Evolutionary conservation across 2,329 filamentous ascomycete genomes (phyloP).

Genomic region (Madurella mycetomatis): DNA sequence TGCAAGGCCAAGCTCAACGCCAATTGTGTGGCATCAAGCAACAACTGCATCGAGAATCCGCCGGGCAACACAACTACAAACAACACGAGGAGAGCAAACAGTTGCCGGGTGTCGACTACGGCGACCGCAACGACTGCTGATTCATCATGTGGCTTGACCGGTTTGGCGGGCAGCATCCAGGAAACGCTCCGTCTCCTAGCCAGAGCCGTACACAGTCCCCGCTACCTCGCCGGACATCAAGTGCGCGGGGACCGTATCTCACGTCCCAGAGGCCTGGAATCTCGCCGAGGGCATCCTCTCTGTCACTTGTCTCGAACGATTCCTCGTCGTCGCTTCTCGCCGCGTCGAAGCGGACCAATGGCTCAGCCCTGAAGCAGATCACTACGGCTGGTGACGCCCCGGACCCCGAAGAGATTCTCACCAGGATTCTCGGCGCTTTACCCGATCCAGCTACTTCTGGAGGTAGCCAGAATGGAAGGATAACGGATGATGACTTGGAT

Average conservation of each 20-base stretch:
- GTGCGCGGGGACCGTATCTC: slow-evolving; percentile 63
- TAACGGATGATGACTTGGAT: slow-evolving; percentile 52
- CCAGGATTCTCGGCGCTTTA: slow-evolving; percentile 37
- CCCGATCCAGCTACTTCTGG: slow-evolving; percentile 20
- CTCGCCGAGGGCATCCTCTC: slow-evolving; percentile 68
- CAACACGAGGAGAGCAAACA: neutral
- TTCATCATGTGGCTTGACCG: slow-evolving; percentile 83
- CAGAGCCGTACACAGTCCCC: slow-evolving; percentile 66
- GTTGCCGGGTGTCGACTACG: neutral
- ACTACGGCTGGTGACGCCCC: slow-evolving; percentile 48
- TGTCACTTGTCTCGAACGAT: slow-evolving; percentile 72
- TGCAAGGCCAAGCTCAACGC: no score
- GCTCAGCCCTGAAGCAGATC: slow-evolving; percentile 61
- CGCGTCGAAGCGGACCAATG: slow-evolving; percentile 61
- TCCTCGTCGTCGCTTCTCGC: slow-evolving; percentile 71
- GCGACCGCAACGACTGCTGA: neutral
- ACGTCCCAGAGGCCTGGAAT: slow-evolving; percentile 64
- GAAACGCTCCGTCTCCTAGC: slow-evolving; percentile 53
- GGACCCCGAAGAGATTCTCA: slow-evolving; percentile 69
- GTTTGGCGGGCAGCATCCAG: slow-evolving; percentile 64
- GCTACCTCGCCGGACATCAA: slow-evolving; percentile 61
- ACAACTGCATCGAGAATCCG: neutral
- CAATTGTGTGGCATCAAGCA: neutral
- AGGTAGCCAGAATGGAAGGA: slow-evolving; percentile 18
- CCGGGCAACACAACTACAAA: neutral